phyloP scores from a whole-genome alignment of 192 early-diverging fungal genomes.

The Allomyces macrogynus region DNA sequence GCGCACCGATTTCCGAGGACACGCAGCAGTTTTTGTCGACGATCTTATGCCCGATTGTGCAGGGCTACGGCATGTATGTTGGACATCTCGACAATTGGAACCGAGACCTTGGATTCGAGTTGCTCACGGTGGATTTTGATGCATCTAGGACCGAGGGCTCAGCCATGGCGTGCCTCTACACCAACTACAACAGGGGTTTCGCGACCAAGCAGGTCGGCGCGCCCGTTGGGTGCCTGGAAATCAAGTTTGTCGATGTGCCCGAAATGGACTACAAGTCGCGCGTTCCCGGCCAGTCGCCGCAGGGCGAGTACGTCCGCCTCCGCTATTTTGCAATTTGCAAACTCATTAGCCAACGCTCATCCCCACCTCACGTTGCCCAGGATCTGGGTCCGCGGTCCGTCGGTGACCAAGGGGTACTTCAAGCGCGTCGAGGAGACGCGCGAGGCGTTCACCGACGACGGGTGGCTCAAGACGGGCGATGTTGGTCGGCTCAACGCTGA shows the following conservation, averaged over 20 bases:
- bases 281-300: constrained; percentile 17
- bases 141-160: constrained; percentile 41
- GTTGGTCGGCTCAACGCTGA: constrained; percentile 15
- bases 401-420: constrained; percentile 28
- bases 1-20: constrained; percentile 69
- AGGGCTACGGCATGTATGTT: constrained; percentile 60
- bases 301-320: constrained; percentile 22
- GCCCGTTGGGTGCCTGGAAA: constrained; percentile 52
- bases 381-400: constrained; percentile 22
- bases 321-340: too few species aligned
- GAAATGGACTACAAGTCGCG: constrained; percentile 34
- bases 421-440: constrained; percentile 23
- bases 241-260: constrained; percentile 58
- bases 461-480: constrained; percentile 35
- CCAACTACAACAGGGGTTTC: constrained; percentile 33
- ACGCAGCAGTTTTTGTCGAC: constrained; percentile 69
- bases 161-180: constrained; percentile 48
- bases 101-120: too few species aligned
- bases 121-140: too few species aligned
- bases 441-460: constrained; percentile 24
- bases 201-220: constrained; percentile 47
- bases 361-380: too few species aligned
- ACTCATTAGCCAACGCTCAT: constrained; percentile 10
- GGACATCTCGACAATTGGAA: too few species aligned
- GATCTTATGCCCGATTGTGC: constrained; percentile 52